Conservation (phyloP, 768 basidiomycete genomes). For the Lactarius quietus region DNA sequence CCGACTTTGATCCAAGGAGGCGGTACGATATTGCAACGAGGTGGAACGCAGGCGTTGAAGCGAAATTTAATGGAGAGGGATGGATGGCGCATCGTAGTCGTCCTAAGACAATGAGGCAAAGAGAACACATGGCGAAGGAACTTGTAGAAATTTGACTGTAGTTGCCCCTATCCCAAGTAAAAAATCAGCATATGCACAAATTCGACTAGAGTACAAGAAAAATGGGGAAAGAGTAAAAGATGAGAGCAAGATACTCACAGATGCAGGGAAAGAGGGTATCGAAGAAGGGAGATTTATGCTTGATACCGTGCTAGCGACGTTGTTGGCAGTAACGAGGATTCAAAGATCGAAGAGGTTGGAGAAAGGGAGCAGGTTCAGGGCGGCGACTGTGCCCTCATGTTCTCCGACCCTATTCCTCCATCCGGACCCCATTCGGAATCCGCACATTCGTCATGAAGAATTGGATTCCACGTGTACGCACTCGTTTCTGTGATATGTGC, state of each 20-base stretch:
- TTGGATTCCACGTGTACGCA: conserved; percentile 5
- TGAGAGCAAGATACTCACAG: neutral
- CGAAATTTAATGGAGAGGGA: neutral
- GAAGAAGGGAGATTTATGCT: neutral
- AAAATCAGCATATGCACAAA: conserved; percentile 5
- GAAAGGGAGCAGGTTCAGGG: conserved; percentile 8
- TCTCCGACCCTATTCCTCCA: conserved; percentile 20
- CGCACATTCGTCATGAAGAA: conserved; percentile 1
- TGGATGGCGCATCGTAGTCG: neutral
- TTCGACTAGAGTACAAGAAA: neutral
- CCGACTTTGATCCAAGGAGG: neutral
- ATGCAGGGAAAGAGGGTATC: neutral
- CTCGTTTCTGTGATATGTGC: neutral
- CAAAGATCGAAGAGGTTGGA: neutral
- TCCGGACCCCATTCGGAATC: conserved; percentile 11
- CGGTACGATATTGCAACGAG: neutral
- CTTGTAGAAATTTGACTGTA: neutral
- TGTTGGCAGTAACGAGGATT: neutral
- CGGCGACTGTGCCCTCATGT: conserved; percentile 16
- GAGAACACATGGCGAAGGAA: conserved; percentile 11
- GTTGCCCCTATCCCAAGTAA: neutral
- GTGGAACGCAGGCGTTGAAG: neutral
- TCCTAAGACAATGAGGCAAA: conserved; percentile 15
- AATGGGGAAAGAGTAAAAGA: too few relatives aligned
- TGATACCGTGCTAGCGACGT: neutral